phyloP scores from a whole-genome alignment of 2,329 filamentous ascomycete genomes.

The Calcarisporium arbuscula region DNA sequence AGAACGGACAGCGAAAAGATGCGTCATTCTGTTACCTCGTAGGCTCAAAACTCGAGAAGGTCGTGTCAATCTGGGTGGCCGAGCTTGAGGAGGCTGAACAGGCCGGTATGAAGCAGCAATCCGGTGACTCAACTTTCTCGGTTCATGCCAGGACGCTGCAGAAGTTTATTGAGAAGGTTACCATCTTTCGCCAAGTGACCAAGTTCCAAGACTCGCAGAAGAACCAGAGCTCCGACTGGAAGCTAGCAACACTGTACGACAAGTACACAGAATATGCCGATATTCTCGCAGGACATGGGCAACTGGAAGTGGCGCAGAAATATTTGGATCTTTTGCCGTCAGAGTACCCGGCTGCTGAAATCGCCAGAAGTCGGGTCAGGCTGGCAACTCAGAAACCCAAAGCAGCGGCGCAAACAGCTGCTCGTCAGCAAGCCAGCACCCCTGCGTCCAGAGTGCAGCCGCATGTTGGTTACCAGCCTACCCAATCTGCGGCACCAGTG shows the following conservation, averaged over 20 bases:
- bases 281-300: constrained; percentile 84
- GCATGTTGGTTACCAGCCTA: constrained; percentile 41
- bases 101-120: constrained; percentile 61
- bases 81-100: constrained; percentile 83
- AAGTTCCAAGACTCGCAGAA: constrained; percentile 81
- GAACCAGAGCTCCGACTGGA: constrained; percentile 71
- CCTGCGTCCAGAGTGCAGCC: constrained; percentile 35
- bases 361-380: constrained; percentile 77
- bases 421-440: constrained; percentile 23
- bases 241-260: constrained; percentile 78
- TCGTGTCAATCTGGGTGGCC: constrained; percentile 86
- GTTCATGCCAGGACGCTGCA: constrained; percentile 85
- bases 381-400: constrained; percentile 61
- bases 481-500: constrained; percentile 27
- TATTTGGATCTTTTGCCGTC: constrained; percentile 83
- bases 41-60: constrained; percentile 95
- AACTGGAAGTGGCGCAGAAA: constrained; percentile 78
- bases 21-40: constrained; percentile 95
- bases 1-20: constrained; percentile 73
- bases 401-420: constrained; percentile 18
- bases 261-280: constrained; percentile 98
- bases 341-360: constrained; percentile 79
- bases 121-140: constrained; percentile 77
- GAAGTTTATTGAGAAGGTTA: constrained; percentile 96
- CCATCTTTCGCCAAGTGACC: constrained; percentile 88